phyloP scores from a whole-genome alignment of 2,329 filamentous ascomycete genomes.

The Talaromyces rugulosus region DNA sequence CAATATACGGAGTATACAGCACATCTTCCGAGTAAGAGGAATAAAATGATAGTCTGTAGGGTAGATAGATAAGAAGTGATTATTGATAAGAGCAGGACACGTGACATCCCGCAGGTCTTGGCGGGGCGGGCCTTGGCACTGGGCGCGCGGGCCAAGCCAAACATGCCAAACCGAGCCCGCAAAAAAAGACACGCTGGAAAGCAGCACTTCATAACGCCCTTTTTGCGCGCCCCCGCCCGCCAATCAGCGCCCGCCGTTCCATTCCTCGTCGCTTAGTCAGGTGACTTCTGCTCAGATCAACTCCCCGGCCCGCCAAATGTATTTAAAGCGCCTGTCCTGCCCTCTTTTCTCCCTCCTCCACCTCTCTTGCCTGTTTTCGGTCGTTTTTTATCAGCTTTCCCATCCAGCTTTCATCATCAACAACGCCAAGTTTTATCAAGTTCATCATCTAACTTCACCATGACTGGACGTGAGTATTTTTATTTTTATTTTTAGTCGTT shows the following conservation, averaged over 20 bases:
- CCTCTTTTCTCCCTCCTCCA: conserved; percentile 13
- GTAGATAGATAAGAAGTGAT: no score
- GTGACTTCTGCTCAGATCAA: no score
- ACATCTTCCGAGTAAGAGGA: background rate
- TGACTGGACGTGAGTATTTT: conserved; percentile 40
- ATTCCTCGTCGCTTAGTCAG: conserved; percentile 9
- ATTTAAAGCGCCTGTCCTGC: conserved; percentile 15
- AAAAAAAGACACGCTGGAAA: conserved; percentile 29
- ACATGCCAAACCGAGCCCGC: background rate
- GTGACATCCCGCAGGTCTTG: background rate
- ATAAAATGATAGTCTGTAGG: no score
- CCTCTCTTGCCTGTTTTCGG: conserved; percentile 9
- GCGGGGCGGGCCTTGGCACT: no score
- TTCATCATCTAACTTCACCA: conserved; percentile 18
- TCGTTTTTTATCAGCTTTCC: conserved; percentile 5
- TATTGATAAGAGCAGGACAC: background rate
- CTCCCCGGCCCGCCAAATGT: conserved; percentile 8
- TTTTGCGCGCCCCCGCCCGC: conserved; percentile 27
- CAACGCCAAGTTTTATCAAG: background rate
- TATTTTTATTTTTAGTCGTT: background rate
- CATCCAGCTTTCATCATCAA: background rate
- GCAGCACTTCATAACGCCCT: conserved; percentile 36
- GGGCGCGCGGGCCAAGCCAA: background rate
- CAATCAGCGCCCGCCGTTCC: conserved; percentile 26
- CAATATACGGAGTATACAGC: background rate